Percentiles rank a stretch among this genome's conserved stretches.
These are phyloP conservation scores for Amaranthus tricolor DNA, from an alignment of 179 eudicot genomes.

Conservation along the genomic window DNA sequence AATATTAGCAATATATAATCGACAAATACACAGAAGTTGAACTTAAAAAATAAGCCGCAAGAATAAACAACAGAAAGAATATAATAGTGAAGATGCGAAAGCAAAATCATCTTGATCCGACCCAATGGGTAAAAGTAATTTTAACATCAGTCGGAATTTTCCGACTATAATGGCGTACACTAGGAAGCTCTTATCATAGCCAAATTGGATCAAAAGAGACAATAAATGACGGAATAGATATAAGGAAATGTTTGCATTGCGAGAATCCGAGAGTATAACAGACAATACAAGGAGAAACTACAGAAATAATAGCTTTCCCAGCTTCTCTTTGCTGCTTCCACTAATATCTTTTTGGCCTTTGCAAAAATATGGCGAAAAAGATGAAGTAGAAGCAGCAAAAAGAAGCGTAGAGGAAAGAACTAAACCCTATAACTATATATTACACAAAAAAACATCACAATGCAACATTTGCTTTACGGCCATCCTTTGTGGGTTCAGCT, in stretches of 20 bases:
- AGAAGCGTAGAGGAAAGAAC: slow-evolving; percentile 72
- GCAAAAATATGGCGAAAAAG: slow-evolving; percentile 45
- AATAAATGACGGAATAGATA: neutral
- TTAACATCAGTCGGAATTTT: too few relatives aligned
- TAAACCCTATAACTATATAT: slow-evolving; percentile 10
- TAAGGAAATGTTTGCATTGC: slow-evolving; percentile 34
- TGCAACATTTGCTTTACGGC: slow-evolving; percentile 23
- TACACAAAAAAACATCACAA: slow-evolving; percentile 22
- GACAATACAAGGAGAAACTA: slow-evolving; percentile 7
- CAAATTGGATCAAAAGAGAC: too few relatives aligned
- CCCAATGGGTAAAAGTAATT: too few relatives aligned
- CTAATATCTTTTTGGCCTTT: slow-evolving; percentile 44
- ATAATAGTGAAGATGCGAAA: too few relatives aligned
- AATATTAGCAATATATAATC: too few relatives aligned
- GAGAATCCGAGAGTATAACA: neutral
- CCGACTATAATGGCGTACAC: too few relatives aligned
- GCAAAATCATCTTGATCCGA: too few relatives aligned
- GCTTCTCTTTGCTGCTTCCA: slow-evolving; percentile 73
- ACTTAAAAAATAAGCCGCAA: too few relatives aligned
- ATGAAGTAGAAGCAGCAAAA: slow-evolving; percentile 97
- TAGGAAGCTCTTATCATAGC: too few relatives aligned
- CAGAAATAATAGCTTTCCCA: slow-evolving; percentile 39
- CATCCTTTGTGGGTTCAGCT: neutral
- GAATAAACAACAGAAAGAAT: too few relatives aligned
- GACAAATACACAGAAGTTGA: too few relatives aligned